Base-by-base conservation (phyloP, 345 rosid species). In the Aquilaria yunnanensis region DNA sequence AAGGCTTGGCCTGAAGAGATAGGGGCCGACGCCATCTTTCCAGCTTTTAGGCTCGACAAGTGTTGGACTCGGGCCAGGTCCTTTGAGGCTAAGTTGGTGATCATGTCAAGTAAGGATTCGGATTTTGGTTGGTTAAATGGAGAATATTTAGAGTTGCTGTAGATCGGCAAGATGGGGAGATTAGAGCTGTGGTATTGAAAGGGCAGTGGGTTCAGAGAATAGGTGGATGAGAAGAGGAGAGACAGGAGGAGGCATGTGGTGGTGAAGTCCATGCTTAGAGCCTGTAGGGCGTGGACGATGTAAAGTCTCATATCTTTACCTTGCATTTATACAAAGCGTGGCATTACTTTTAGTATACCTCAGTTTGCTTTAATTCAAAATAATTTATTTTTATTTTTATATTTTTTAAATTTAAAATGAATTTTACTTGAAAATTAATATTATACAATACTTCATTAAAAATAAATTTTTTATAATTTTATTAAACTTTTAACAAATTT, bases 121-220 rank as follows among this genome's bases (percentile, higher is more conserved):
- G 83, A 77, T 62, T 67, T 69, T 8, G 78, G 86, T 32, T 81
- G 71, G 57, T 57, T 65, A 32, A 92, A 87, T 1, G 98, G 98
- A 10, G 96, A 92, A 66, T 95, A 89, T 76, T 77, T 85, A 23
- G 1, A 23, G 23, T 23, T 23, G 67, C 96, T 74, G 50, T 80
- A 85, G 66, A 89, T 70, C 48, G 91, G 96, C 47, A 85, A 77
- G 63, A 92, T 62, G 0, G 98, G 79, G 57, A 87, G 87, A 57
- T 77, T 85, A 14, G 74, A 70, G 41, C 52, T 63, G 46, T 80
- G 82, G 5, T 72, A 57, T 50, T 62, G 70, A 12, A 80, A 46
- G 2, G 80, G 64, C 62, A 92, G 88, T 2, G 81, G 72, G 53
- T 81, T 86, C 8, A 62, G 58, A 34, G 87, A 74, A 14, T 57